Evolutionary conservation across 805 yeast genomes (phyloP).

Genomic region (Metschnikowia drakensbergensis): DNA sequence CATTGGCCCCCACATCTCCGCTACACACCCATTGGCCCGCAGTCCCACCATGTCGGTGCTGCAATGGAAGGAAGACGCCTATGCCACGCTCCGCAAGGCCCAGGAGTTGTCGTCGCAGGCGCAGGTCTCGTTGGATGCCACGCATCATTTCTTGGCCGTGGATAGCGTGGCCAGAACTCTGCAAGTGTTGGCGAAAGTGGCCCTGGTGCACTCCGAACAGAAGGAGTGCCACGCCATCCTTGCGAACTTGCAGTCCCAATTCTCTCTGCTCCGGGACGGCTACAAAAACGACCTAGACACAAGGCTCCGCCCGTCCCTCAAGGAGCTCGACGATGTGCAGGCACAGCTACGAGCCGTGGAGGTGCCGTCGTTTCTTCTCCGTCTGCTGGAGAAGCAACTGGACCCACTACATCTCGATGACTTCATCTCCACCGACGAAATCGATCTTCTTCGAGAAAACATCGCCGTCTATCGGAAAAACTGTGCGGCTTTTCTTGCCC

Average conservation of each 20-base stretch:
- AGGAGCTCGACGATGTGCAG: slow-evolving; percentile 24
- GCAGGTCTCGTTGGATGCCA: slow-evolving; percentile 26
- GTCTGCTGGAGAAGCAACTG: slow-evolving; percentile 1
- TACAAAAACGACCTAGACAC: slow-evolving; percentile 10
- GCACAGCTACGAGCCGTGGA: slow-evolving; percentile 21
- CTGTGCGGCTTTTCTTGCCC: slow-evolving; percentile 6
- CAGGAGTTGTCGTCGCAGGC: slow-evolving; percentile 32
- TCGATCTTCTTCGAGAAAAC: slow-evolving; percentile 23
- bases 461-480: slow-evolving; percentile 28
- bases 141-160: slow-evolving; percentile 21
- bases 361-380: slow-evolving; percentile 27
- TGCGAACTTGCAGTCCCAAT: slow-evolving; percentile 16
- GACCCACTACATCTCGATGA: slow-evolving; percentile 19
- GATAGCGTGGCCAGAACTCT: slow-evolving; percentile 22
- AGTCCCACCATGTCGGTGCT: slow-evolving; percentile 9
- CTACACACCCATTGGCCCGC: too few relatives aligned
- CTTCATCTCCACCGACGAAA: slow-evolving; percentile 34
- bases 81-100: slow-evolving; percentile 26
- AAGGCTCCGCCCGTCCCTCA: slow-evolving; percentile 23
- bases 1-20: too few relatives aligned
- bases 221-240: slow-evolving; percentile 12
- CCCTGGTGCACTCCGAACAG: slow-evolving; percentile 17
- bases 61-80: slow-evolving; percentile 31
- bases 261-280: slow-evolving; percentile 2
- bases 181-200: slow-evolving; percentile 15